A percentile compares a stretch with the other conserved stretches of the same genome.
phyloP scores from a whole-genome alignment of 139 green algal species.

The Chlorella sp. region DNA sequence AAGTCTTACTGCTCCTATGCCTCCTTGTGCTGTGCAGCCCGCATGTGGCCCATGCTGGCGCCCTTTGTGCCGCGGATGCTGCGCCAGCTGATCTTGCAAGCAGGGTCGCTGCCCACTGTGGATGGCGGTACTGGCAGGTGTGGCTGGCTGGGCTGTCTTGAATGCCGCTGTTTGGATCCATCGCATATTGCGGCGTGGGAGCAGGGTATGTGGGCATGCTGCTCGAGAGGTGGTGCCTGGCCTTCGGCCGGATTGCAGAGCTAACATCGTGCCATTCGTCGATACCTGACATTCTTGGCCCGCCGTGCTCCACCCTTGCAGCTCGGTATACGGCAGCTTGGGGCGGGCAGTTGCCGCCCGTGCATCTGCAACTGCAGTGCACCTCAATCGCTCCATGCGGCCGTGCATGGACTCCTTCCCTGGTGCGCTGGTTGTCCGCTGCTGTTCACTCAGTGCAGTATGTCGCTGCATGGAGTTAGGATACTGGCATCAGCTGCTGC shows the following conservation, averaged over 20 bases:
- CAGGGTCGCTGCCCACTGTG: neutral
- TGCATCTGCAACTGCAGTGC: neutral
- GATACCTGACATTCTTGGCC: too few relatives aligned
- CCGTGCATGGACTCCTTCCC: slow-evolving; percentile 63
- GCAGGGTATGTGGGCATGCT: too few relatives aligned
- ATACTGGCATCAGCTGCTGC: neutral
- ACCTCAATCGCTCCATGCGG: slow-evolving; percentile 28
- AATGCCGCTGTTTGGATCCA: too few relatives aligned
- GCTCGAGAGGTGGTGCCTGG: too few relatives aligned
- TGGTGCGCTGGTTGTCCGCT: neutral
- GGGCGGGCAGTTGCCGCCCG: neutral
- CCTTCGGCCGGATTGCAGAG: too few relatives aligned
- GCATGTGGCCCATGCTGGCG: slow-evolving; percentile 51
- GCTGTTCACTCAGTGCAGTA: neutral
- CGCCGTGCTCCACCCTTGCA: neutral
- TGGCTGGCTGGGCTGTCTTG: neutral
- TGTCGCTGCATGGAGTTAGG: neutral
- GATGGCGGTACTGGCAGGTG: neutral
- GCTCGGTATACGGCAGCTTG: neutral
- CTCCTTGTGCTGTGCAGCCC: neutral
- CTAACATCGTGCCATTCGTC: too few relatives aligned
- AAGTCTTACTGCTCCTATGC: too few relatives aligned
- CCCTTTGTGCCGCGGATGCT: slow-evolving; percentile 76
- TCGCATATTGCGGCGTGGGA: too few relatives aligned
- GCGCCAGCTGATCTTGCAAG: slow-evolving; percentile 53